phyloP scores from a whole-genome alignment of 1,284 basidiomycete genomes.

The Mycena sp. region DNA sequence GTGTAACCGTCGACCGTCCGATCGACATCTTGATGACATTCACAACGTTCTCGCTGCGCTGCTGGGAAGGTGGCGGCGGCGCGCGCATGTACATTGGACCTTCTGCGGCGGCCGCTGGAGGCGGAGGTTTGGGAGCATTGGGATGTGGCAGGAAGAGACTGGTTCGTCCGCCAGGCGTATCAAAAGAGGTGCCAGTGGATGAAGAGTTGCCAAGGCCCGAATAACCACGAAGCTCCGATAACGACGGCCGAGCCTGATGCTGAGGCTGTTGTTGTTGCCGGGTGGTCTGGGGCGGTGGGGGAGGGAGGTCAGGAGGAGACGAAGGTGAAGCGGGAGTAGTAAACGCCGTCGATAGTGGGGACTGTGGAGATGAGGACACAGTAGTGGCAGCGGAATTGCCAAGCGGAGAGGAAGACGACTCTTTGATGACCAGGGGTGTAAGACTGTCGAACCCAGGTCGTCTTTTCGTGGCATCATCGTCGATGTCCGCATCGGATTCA shows the following conservation, averaged over 20 bases:
- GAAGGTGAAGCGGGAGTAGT: conserved; percentile 28
- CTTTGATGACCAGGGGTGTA: conserved; percentile 35
- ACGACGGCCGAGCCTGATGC: conserved; percentile 25
- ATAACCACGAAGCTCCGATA: conserved; percentile 30
- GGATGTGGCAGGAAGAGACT: conserved; percentile 35
- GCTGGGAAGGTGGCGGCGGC: conserved; percentile 33
- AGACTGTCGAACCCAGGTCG: conserved; percentile 14
- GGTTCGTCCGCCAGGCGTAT: conserved; percentile 22
- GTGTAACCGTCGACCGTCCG: conserved; percentile 28
- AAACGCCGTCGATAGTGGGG: conserved; percentile 10
- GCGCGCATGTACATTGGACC: conserved; percentile 71
- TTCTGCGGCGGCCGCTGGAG: conserved; percentile 52
- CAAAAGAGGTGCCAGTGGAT: conserved; percentile 1
- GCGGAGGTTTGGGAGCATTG: conserved; percentile 61
- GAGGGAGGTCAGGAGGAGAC: conserved; percentile 25
- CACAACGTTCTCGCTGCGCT: conserved; percentile 30
- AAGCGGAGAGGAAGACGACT: conserved; percentile 44
- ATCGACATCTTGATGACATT: conserved; percentile 36
- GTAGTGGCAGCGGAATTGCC: conserved; percentile 35
- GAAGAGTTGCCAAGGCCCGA: not conserved
- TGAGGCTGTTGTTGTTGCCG: conserved; percentile 1
- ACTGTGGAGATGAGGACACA: conserved; percentile 14
- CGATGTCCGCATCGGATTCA: conserved; percentile 9
- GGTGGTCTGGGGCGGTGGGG: conserved; percentile 20
- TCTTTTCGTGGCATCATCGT: not conserved